Percentiles rank a stretch among this genome's conserved stretches.
Conservation (phyloP, 2,329 filamentous ascomycete genomes). For the Neofusicoccum umdonicola region DNA sequence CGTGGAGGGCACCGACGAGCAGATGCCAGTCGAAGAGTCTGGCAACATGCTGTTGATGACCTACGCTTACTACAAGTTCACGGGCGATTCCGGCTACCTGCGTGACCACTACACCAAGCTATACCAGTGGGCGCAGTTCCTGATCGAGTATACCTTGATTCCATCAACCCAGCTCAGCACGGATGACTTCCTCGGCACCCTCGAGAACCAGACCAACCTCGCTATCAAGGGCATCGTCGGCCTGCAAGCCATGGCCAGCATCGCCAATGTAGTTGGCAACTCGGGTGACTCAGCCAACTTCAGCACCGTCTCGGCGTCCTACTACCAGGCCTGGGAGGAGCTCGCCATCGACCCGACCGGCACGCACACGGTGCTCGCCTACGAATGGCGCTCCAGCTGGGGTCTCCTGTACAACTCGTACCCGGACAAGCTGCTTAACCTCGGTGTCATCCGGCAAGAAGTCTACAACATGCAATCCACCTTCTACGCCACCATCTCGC, state of each 20-base stretch:
- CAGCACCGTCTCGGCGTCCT: slow-evolving; percentile 19
- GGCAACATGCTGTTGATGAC: slow-evolving; percentile 21
- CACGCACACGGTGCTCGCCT: slow-evolving; percentile 23
- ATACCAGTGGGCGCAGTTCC: slow-evolving; percentile 22
- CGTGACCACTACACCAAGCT: slow-evolving; percentile 21
- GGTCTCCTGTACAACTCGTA: slow-evolving; percentile 31
- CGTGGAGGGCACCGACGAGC: slow-evolving; percentile 17
- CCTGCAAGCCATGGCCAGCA: slow-evolving; percentile 24
- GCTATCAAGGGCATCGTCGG: slow-evolving; percentile 27
- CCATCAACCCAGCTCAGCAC: slow-evolving; percentile 21
- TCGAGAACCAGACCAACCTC: slow-evolving; percentile 26
- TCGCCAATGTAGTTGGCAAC: slow-evolving; percentile 18
- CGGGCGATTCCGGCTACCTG: slow-evolving; percentile 17
- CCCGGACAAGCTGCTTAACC: slow-evolving; percentile 27
- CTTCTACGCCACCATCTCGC: slow-evolving; percentile 27
- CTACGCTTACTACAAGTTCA: slow-evolving; percentile 21
- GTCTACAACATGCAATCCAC: slow-evolving; percentile 30
- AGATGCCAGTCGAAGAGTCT: slow-evolving; percentile 21
- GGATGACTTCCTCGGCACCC: slow-evolving; percentile 23
- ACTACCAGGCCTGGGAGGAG: slow-evolving; percentile 22
- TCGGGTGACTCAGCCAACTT: slow-evolving; percentile 21
- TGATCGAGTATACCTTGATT: slow-evolving; percentile 21
- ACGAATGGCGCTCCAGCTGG: slow-evolving; percentile 22
- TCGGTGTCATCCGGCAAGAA: slow-evolving; percentile 24
- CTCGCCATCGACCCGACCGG: slow-evolving; percentile 22